Evolutionary conservation across 345 rosid species (phyloP).

Genomic region (Salix dunnii): DNA sequence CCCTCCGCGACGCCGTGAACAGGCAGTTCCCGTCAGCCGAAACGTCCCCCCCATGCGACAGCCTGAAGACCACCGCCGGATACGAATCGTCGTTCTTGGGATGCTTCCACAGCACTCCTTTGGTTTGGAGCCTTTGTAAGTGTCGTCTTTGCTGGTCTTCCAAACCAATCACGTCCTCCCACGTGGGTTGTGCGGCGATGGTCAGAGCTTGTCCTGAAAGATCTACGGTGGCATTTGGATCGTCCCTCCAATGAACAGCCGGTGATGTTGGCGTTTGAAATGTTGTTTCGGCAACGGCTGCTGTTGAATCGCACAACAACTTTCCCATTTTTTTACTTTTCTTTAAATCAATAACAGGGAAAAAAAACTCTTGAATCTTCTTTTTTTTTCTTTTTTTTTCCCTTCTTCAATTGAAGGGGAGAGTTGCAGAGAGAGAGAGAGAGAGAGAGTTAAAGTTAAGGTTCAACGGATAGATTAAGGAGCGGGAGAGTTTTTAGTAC

Average conservation of each 20-base stretch:
- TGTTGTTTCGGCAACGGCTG: conserved; percentile 54
- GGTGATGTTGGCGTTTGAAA: conserved; percentile 65
- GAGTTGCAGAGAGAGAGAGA: conserved; percentile 17
- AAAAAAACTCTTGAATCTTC: neutral
- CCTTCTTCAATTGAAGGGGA: conserved; percentile 22
- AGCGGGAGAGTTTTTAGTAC: conserved; percentile 43
- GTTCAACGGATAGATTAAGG: conserved; percentile 64
- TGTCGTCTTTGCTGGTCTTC: conserved; percentile 89
- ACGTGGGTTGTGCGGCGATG: conserved; percentile 21
- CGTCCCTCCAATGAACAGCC: conserved; percentile 54
- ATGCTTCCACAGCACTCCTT: conserved; percentile 87
- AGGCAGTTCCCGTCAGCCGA: conserved; percentile 95
- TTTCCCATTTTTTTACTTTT: conserved; percentile 57
- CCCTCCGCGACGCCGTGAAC: conserved; percentile 82
- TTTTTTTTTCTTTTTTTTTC: neutral
- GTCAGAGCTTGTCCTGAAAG: conserved; percentile 40
- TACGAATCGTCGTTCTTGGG: conserved; percentile 37
- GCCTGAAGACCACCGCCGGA: conserved; percentile 60
- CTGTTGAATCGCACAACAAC: conserved; percentile 68
- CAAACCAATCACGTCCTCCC: conserved; percentile 82
- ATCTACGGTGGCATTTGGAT: conserved; percentile 37
- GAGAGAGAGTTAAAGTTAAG: conserved; percentile 20
- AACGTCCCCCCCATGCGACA: conserved; percentile 92
- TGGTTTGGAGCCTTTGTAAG: conserved; percentile 63
- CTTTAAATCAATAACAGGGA: neutral